phyloP scores from a whole-genome alignment of 768 basidiomycete species.

The Hygrocybe punicea region DNA sequence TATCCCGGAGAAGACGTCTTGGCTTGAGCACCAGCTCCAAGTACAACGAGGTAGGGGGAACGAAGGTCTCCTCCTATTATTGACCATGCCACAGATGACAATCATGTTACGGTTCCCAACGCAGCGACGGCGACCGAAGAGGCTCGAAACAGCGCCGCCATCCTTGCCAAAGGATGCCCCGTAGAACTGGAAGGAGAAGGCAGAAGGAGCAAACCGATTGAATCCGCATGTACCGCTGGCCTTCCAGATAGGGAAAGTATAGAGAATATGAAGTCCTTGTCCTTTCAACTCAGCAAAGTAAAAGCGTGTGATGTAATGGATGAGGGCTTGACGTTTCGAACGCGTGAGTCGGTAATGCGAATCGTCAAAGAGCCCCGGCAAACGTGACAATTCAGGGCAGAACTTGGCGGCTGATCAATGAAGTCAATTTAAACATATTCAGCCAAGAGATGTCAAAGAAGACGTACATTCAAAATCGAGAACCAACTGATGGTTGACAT shows the following conservation, averaged over 20 bases:
- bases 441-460: not conserved
- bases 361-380: constrained; percentile 12
- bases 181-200: constrained; percentile 8
- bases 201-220: constrained; percentile 3
- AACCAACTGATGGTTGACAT: constrained; percentile 8
- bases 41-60: constrained; percentile 2
- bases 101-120: constrained; percentile 4
- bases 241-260: constrained; percentile 15
- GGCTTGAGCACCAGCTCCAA: constrained; percentile 8
- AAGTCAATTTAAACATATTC: not conserved
- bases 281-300: constrained; percentile 7
- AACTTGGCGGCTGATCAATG: constrained; percentile 9
- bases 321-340: constrained; percentile 1
- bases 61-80: not conserved
- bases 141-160: constrained; percentile 2
- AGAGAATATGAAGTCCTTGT: constrained; percentile 14
- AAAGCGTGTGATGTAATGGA: constrained; percentile 10
- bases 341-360: not conserved
- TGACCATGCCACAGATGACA: constrained; percentile 4
- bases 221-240: not conserved
- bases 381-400: constrained; percentile 14
- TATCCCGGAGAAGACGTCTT: constrained; percentile 11
- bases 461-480: constrained; percentile 17
- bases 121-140: not conserved
- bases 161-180: constrained; percentile 1